Conservation (phyloP, 1,139 yeast genomes). For the Zygosaccharomyces pseudobailii region DNA sequence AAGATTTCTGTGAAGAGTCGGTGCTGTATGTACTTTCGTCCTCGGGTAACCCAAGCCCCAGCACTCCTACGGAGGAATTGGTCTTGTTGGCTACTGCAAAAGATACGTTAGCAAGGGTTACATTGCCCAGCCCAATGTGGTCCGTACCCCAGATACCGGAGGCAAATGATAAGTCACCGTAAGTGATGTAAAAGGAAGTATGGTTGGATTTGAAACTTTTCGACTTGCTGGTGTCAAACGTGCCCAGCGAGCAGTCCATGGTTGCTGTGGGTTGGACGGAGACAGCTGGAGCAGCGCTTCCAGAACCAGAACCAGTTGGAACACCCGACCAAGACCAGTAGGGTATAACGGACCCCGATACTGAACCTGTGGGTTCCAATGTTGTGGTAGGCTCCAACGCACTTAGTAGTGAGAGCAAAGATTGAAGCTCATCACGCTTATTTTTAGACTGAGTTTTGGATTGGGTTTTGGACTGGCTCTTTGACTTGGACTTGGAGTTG, state of each 20-base stretch:
- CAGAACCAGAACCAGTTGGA: conserved; percentile 6
- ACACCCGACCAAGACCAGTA: conserved; percentile 4
- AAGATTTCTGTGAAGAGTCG: conserved; percentile 5
- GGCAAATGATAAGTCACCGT: conserved; percentile 59
- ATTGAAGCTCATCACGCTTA: background rate
- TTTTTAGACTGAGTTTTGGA: background rate
- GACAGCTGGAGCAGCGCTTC: background rate
- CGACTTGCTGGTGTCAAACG: conserved; percentile 45
- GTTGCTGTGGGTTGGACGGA: conserved; percentile 11
- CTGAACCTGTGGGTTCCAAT: conserved; percentile 28
- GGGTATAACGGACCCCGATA: conserved; percentile 4
- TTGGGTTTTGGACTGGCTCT: background rate
- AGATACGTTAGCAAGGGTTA: conserved; percentile 41
- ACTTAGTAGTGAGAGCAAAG: background rate
- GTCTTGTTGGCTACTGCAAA: conserved; percentile 55
- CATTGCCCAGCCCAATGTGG: conserved; percentile 36
- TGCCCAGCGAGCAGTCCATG: conserved; percentile 34
- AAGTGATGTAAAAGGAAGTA: conserved; percentile 45
- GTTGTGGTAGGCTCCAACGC: background rate
- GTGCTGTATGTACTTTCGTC: conserved; percentile 43
- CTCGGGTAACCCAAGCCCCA: conserved; percentile 56
- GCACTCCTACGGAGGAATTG: conserved; percentile 51
- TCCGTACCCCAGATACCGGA: conserved; percentile 58
- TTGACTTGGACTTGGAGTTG: background rate
- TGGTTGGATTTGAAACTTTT: conserved; percentile 43